Evolutionary conservation across 768 basidiomycete genomes (phyloP), one percentile per base, ranked within the genome.

Genomic region (Tulasnella sp.): DNA sequence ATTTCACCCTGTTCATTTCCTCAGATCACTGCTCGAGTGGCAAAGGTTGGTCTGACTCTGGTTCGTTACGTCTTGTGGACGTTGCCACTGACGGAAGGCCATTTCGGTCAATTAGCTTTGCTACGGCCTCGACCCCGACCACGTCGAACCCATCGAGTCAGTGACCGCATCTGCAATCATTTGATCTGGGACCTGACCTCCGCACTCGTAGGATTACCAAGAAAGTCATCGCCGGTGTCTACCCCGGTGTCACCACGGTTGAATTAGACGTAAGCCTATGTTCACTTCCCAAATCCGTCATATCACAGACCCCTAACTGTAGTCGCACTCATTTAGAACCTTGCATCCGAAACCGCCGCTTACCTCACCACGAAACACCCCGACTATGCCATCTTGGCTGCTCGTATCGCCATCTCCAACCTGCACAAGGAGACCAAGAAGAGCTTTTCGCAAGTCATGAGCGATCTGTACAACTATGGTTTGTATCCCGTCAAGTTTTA

Each of bases 391-490:
- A 89, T 98, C 74, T 92, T 99, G 75, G 97, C 97, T 5, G 97
- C 97, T 26, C 94, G 97, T 73, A 98, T 99, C 69, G 97, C 97
- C 71, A 94, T 99, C 77, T 98, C 96, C 65, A 99, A 98, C 79
- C 83, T 98, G 12, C 97, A 99, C 86, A 98, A 99, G 78, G 96
- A 99, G 82, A 98, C 97, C 19, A 98, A 95, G 83, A 98, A 98
- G 84, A 92, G 83, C 76, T 98, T 99, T 79, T 94, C 94, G 1
- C 86, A 89, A 73, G 96, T 99, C 75, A 86, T 99, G 78, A 88
- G 87, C 73, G 95, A 98, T 79, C 83, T 99, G 41, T 93, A 98
- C 79, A 83, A 86, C 62, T 98, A 95, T 83, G 83, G 94, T 94
- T 75, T 32, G 87, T 78, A 11, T n/a, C 35, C n/a, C 32, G 22